Evolutionary conservation across 2,329 filamentous ascomycete species (phyloP).

Genomic region (Fusarium cicatricum): DNA sequence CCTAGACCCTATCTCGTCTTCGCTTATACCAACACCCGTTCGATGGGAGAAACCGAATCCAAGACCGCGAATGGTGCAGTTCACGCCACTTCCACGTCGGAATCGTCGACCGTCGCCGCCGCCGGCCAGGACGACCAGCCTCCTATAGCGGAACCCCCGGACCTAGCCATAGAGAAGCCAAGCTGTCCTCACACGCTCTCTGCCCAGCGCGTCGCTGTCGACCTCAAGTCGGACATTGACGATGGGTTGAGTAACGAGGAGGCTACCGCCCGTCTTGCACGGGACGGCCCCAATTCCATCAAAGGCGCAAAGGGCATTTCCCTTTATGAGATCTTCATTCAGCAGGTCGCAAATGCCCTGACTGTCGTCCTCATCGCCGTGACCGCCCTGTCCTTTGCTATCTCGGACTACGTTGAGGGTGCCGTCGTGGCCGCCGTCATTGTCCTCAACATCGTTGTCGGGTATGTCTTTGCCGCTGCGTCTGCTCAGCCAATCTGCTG

Average conservation of each 20-base stretch:
- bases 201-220: constrained; percentile 46
- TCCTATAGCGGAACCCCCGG: constrained; percentile 51
- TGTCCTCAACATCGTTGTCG: constrained; percentile 72
- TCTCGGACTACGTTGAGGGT: constrained; percentile 70
- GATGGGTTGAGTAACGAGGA: constrained; percentile 71
- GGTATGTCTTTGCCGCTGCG: constrained; percentile 54
- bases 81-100: constrained; percentile 50
- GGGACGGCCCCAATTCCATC: constrained; percentile 75
- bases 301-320: constrained; percentile 76
- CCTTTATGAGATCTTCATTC: constrained; percentile 78
- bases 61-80: constrained; percentile 53
- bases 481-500: constrained; percentile 32
- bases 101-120: constrained; percentile 47
- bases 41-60: constrained; percentile 53
- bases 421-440: constrained; percentile 71
- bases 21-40: constrained; percentile 46
- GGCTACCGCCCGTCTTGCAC: constrained; percentile 69
- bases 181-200: constrained; percentile 48
- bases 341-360: constrained; percentile 79
- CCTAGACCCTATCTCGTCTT: constrained; percentile 21
- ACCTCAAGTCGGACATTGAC: constrained; percentile 53
- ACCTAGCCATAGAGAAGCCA: constrained; percentile 49
- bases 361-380: constrained; percentile 78
- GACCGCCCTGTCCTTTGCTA: constrained; percentile 74
- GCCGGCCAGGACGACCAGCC: constrained; percentile 50